These are phyloP conservation scores for Rhizopus sp. DNA, from an alignment of 371 early-diverging fungal species.

Conservation along the genomic window DNA sequence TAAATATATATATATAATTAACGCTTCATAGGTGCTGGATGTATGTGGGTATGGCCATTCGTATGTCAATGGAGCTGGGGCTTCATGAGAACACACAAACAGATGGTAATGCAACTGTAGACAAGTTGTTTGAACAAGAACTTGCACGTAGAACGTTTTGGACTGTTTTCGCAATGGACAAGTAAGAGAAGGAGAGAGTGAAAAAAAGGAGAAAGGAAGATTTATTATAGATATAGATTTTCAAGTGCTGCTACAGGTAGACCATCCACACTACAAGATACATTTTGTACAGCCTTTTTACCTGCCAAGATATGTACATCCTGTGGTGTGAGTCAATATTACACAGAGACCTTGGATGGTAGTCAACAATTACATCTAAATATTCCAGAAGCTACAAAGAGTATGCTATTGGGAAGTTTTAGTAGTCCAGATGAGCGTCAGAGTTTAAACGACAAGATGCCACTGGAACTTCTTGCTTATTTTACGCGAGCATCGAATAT, in stretches of 20 bases:
- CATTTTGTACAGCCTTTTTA: constrained; percentile 56
- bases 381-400: constrained; percentile 27
- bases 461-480: constrained; percentile 25
- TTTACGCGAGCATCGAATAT: constrained; percentile 27
- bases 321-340: constrained; percentile 17
- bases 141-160: constrained; percentile 28
- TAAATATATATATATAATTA: no score
- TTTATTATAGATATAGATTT: constrained; percentile 18
- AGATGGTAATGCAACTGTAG: constrained; percentile 22
- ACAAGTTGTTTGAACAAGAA: constrained; percentile 40
- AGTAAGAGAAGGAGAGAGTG: constrained; percentile 37
- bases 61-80: constrained; percentile 61
- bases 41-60: constrained; percentile 66
- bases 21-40: constrained; percentile 57
- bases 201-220: constrained; percentile 16
- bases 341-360: constrained; percentile 39
- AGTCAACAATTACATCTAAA: constrained; percentile 31
- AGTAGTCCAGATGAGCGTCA: background rate
- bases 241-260: constrained; percentile 27
- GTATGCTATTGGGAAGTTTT: constrained; percentile 27
- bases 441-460: constrained; percentile 4
- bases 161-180: constrained; percentile 27
- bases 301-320: constrained; percentile 40
- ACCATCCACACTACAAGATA: constrained; percentile 49
- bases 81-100: constrained; percentile 54